A percentile compares a stretch with the other conserved stretches of the same genome.
phyloP scores from a whole-genome alignment of 768 basidiomycete genomes.

The Pisolithus tinctorius region DNA sequence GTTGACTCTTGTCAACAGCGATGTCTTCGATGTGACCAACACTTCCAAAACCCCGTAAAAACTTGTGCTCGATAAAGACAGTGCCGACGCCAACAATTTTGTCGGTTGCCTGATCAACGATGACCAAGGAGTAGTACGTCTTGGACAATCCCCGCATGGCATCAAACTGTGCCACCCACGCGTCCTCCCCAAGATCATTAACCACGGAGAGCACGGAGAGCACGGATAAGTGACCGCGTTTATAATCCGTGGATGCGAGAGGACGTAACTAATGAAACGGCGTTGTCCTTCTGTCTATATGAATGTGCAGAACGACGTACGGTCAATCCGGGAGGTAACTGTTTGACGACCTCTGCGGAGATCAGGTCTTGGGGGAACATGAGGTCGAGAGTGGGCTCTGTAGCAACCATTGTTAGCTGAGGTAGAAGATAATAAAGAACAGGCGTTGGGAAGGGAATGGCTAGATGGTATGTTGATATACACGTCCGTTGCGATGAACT shows the following conservation, averaged over 20 bases:
- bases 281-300: background rate
- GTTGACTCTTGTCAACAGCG: conserved; percentile 79
- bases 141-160: conserved; percentile 44
- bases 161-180: conserved; percentile 68
- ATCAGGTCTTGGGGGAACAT: conserved; percentile 72
- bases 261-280: conserved; percentile 70
- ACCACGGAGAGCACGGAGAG: conserved; percentile 67
- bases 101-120: conserved; percentile 70
- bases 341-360: conserved; percentile 50
- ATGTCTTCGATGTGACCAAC: conserved; percentile 99
- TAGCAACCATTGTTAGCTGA: conserved; percentile 14
- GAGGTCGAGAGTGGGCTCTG: conserved; percentile 65
- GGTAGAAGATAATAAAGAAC: background rate
- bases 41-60: conserved; percentile 75
- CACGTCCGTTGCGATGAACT: too few relatives aligned
- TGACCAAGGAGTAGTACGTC: conserved; percentile 83
- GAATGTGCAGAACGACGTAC: conserved; percentile 2
- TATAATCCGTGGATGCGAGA: conserved; percentile 77
- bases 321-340: conserved; percentile 46
- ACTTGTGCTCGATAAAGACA: conserved; percentile 91
- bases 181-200: conserved; percentile 55
- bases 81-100: conserved; percentile 78
- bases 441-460: background rate
- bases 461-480: too few relatives aligned
- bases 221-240: conserved; percentile 75